A percentile compares a stretch with the other conserved stretches of the same genome.
phyloP scores from a whole-genome alignment of 352 stramenopile species.

The Phytopythium boreale region DNA sequence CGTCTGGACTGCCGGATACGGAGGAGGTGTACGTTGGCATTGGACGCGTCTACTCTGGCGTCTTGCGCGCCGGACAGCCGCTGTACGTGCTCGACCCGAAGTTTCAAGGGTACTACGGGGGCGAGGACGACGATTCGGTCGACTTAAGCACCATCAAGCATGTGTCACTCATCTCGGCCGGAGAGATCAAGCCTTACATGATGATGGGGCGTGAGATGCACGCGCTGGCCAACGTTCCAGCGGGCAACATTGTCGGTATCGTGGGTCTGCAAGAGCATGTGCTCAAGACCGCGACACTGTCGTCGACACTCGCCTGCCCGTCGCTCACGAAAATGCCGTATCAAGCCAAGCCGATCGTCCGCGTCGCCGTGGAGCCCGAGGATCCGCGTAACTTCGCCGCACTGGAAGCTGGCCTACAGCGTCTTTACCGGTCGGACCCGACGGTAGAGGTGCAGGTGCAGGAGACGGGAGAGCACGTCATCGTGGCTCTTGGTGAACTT shows the following conservation, averaged over 20 bases:
- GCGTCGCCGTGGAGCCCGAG: slow-evolving; percentile 88
- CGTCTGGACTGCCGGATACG: slow-evolving; percentile 34
- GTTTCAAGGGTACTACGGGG: slow-evolving; percentile 64
- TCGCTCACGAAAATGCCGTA: slow-evolving; percentile 88
- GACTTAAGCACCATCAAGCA: slow-evolving; percentile 41
- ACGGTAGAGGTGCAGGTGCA: slow-evolving; percentile 92
- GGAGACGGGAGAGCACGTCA: slow-evolving; percentile 88
- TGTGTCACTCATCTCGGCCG: slow-evolving; percentile 45
- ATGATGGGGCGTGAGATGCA: slow-evolving; percentile 92
- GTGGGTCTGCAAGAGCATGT: slow-evolving; percentile 85
- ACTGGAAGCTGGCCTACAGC: slow-evolving; percentile 84
- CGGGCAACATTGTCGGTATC: slow-evolving; percentile 90
- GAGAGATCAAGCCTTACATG: slow-evolving; percentile 82
- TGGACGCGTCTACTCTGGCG: slow-evolving; percentile 88
- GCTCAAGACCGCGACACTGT: slow-evolving; percentile 90
- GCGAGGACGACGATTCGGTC: slow-evolving; percentile 26
- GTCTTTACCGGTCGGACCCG: slow-evolving; percentile 91
- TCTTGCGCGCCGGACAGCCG: slow-evolving; percentile 51
- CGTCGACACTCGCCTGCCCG: slow-evolving; percentile 69
- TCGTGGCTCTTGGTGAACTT: slow-evolving; percentile 89
- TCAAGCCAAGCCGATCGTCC: slow-evolving; percentile 91
- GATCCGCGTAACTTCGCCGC: slow-evolving; percentile 84
- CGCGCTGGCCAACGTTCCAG: slow-evolving; percentile 67
- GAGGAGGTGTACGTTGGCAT: slow-evolving; percentile 91
- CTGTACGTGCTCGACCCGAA: slow-evolving; percentile 89